Evolutionary conservation across 345 rosid species (phyloP).

Genomic region (Eucalyptus decipiens): DNA sequence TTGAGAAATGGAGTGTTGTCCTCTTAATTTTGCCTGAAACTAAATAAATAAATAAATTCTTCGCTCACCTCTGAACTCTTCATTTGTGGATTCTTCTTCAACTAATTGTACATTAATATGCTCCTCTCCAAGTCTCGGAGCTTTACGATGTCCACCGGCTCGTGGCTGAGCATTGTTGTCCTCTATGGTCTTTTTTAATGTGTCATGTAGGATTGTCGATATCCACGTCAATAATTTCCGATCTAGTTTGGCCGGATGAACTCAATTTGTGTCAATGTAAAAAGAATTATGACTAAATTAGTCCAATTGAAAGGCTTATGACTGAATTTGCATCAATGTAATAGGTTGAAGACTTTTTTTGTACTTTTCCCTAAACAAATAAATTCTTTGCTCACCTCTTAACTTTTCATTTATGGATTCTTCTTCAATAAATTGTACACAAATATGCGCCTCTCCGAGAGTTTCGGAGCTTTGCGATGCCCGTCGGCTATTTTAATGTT

Average conservation of each 20-base stretch:
- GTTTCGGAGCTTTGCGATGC: too few relatives aligned
- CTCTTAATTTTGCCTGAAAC: too few relatives aligned
- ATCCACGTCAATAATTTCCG: fast-evolving
- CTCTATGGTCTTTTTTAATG: fast-evolving
- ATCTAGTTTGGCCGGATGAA: fast-evolving
- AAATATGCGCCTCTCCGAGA: too few relatives aligned
- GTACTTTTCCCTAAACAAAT: too few relatives aligned
- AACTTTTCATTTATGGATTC: too few relatives aligned
- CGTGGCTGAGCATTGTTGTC: fast-evolving
- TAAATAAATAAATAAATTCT: not conserved
- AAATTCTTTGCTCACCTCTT: too few relatives aligned
- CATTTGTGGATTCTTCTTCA: not conserved
- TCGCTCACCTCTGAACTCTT: not conserved
- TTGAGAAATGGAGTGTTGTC: too few relatives aligned
- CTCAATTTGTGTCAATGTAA: fast-evolving
- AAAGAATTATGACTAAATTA: fast-evolving
- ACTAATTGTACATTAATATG: fast-evolving
- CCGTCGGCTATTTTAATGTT: too few relatives aligned
- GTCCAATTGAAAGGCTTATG: fast-evolving
- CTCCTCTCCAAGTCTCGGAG: not conserved
- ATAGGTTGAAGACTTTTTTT: fast-evolving
- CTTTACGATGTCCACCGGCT: not conserved
- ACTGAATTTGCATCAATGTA: fast-evolving
- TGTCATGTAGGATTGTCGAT: fast-evolving
- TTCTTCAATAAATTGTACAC: too few relatives aligned